These are phyloP conservation scores for Russula olivacea DNA, from an alignment of 768 basidiomycete species.

Conservation along the genomic window DNA sequence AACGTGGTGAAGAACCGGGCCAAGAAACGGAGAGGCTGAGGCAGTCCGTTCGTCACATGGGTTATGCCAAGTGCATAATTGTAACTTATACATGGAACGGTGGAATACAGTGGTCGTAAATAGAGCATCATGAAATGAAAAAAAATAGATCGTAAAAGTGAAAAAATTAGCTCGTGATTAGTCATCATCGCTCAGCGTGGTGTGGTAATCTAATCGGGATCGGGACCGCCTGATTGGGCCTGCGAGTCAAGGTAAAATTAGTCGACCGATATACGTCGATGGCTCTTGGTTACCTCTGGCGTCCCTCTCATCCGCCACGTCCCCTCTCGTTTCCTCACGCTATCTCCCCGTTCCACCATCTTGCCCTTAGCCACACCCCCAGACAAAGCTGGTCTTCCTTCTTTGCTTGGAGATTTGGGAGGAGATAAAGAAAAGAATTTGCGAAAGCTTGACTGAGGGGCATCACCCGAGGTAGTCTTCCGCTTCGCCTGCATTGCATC, in stretches of 20 bases:
- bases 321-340: constrained; percentile 9
- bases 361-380: constrained; percentile 10
- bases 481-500: constrained; percentile 51
- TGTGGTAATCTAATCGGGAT: neutral
- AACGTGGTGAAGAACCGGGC: constrained; percentile 8
- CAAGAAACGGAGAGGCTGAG: constrained; percentile 17
- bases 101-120: neutral
- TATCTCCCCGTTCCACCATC: constrained; percentile 19
- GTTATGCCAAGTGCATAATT: neutral
- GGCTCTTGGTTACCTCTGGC: constrained; percentile 15
- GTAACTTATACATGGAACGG: neutral
- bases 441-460: constrained; percentile 26
- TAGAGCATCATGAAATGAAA: neutral
- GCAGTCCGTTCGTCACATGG: too few relatives aligned
- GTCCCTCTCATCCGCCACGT: constrained; percentile 13
- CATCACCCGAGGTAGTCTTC: constrained; percentile 28
- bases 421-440: constrained; percentile 28
- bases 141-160: too few relatives aligned
- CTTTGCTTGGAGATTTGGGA: constrained; percentile 13
- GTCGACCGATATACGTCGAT: constrained; percentile 22
- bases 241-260: neutral
- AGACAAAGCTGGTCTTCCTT: neutral
- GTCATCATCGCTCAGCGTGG: neutral
- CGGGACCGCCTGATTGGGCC: too few relatives aligned
- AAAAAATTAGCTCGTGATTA: neutral